Conservation (phyloP, 1,139 yeast species). For the Magnusiomyces suaveolens region DNA sequence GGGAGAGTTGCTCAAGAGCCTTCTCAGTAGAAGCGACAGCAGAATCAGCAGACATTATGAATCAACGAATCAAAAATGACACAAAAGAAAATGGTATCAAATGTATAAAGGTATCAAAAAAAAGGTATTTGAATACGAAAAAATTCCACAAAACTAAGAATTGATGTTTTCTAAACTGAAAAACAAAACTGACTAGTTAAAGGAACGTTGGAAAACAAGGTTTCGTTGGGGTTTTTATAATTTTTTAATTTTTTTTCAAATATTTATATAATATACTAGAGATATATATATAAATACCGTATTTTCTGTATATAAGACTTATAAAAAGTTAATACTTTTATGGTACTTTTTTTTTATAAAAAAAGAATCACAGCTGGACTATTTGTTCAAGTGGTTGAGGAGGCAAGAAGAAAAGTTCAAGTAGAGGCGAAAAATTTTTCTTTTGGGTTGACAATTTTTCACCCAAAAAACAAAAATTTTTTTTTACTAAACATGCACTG, state of each 20-base stretch:
- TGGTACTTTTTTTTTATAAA: neutral
- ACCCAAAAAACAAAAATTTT: neutral
- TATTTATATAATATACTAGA: neutral
- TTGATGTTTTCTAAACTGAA: constrained; percentile 2
- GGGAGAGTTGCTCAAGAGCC: constrained; percentile 33
- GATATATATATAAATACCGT: neutral
- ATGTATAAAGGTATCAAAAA: neutral
- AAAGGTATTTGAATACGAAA: neutral
- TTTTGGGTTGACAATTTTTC: neutral
- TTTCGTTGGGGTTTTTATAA: constrained; percentile 16
- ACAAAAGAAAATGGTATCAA: neutral
- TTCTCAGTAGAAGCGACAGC: constrained; percentile 34
- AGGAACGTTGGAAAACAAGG: neutral
- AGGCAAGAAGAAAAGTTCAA: neutral
- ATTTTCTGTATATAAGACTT: neutral
- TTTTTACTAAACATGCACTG: neutral
- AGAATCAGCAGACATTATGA: constrained; percentile 31
- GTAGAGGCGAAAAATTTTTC: constrained; percentile 1
- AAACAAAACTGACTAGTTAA: neutral
- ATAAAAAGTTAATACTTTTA: neutral
- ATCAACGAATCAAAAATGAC: neutral
- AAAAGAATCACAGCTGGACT: neutral
- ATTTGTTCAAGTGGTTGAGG: neutral
- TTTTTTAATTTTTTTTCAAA: constrained; percentile 18
- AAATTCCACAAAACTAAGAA: neutral